phyloP scores from a whole-genome alignment of 2,329 filamentous ascomycete species.

The Apiospora saccharicola region DNA sequence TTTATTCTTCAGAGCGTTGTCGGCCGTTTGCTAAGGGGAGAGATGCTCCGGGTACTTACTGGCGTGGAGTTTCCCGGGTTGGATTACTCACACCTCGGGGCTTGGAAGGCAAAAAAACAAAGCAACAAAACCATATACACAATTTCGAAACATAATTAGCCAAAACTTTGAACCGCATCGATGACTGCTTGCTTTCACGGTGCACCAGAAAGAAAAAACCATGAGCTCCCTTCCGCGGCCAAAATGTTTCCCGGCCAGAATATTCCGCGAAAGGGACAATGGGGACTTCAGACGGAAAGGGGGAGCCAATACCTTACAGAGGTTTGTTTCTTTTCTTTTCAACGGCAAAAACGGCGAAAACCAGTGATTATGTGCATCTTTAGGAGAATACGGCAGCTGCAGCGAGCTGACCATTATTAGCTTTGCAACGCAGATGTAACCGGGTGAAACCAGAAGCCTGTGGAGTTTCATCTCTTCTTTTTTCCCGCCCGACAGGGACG shows the following conservation, averaged over 20 bases:
- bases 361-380: not conserved
- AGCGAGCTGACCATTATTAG: not conserved
- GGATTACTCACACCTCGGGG: not conserved
- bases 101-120: not conserved
- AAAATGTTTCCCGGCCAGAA: not conserved
- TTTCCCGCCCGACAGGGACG: not conserved
- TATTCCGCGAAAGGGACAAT: not conserved
- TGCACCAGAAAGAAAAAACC: not conserved
- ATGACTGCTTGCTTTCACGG: not conserved
- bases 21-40: not conserved
- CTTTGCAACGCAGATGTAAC: slow-evolving; percentile 1
- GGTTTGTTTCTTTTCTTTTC: not conserved
- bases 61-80: not conserved
- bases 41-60: not conserved
- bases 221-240: not conserved
- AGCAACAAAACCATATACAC: not conserved
- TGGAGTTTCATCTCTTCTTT: slow-evolving; percentile 9
- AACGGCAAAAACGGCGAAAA: not conserved
- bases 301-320: not conserved
- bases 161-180: not conserved
- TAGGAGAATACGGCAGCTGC: not conserved
- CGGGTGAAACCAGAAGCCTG: not conserved
- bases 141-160: slow-evolving; percentile 3
- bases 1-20: not conserved
- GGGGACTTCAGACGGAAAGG: not conserved